Conservation (phyloP, 106 monocot genomes). For the Apostasia shenzhenica region DNA sequence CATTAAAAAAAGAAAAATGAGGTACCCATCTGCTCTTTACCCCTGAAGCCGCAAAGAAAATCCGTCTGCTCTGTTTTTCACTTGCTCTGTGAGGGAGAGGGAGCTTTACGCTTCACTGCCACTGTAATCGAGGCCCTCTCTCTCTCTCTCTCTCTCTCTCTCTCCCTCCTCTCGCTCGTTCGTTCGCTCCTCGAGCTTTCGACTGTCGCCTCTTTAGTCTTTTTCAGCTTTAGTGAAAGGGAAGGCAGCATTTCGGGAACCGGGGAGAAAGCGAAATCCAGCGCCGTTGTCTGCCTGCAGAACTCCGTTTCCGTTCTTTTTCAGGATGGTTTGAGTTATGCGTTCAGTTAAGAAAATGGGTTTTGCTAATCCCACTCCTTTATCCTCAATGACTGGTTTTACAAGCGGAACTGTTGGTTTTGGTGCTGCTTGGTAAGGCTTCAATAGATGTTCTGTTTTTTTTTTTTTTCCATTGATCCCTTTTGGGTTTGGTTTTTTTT, state of each 20-base stretch:
- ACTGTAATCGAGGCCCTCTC: neutral
- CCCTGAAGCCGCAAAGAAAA: too few species aligned
- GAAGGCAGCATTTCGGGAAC: neutral
- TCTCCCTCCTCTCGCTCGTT: neutral
- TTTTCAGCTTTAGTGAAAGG: conserved; percentile 1
- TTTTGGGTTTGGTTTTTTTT: neutral
- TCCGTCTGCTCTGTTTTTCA: neutral
- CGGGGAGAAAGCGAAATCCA: neutral
- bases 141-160: neutral
- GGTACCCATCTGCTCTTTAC: too few species aligned
- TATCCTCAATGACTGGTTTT: neutral
- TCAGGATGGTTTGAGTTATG: neutral
- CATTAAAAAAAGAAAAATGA: too few species aligned
- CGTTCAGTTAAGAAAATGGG: neutral
- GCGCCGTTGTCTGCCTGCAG: neutral
- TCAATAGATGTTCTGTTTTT: neutral
- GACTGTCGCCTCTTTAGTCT: neutral
- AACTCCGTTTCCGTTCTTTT: neutral
- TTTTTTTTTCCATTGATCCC: too few species aligned
- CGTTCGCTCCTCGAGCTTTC: too few species aligned
- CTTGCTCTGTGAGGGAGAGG: neutral
- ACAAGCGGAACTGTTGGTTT: neutral
- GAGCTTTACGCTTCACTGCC: neutral
- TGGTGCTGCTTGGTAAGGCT: neutral
- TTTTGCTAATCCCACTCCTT: neutral